These are phyloP conservation scores for Magnolia kwangsiensis DNA, from an alignment of 164 flowering plant species.

Conservation along the genomic window DNA sequence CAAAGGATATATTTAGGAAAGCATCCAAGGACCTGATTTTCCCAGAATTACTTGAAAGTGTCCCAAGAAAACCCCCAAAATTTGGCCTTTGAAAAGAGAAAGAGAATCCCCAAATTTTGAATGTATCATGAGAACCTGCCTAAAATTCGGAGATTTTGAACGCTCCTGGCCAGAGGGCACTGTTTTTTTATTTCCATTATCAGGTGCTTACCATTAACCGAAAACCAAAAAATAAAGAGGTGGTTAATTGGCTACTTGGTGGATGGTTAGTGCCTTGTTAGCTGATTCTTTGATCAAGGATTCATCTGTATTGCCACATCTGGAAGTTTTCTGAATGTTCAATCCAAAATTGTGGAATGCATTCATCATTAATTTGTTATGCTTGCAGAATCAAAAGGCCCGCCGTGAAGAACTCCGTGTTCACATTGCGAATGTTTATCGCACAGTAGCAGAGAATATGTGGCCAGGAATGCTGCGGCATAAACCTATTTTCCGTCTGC, in stretches of 20 bases:
- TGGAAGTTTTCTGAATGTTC: background rate
- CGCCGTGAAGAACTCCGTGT: slow-evolving; percentile 96
- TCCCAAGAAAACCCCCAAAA: no score
- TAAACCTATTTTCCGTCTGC: slow-evolving; percentile 79
- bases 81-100: no score
- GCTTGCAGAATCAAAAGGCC: slow-evolving; percentile 74
- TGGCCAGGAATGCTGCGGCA: slow-evolving; percentile 93
- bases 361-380: background rate
- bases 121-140: no score
- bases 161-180: no score
- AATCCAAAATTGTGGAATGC: background rate
- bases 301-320: background rate
- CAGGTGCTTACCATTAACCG: background rate
- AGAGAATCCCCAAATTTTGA: no score
- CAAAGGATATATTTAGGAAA: no score
- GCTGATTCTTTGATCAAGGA: background rate
- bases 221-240: background rate
- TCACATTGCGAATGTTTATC: slow-evolving; percentile 87
- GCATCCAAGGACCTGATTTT: no score
- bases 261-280: background rate
- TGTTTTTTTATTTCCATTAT: no score
- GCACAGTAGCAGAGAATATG: slow-evolving; percentile 83
- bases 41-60: no score
- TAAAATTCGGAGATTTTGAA: no score
- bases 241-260: background rate